phyloP scores from a whole-genome alignment of 1,284 basidiomycete species.

The Melampsora medusae region DNA sequence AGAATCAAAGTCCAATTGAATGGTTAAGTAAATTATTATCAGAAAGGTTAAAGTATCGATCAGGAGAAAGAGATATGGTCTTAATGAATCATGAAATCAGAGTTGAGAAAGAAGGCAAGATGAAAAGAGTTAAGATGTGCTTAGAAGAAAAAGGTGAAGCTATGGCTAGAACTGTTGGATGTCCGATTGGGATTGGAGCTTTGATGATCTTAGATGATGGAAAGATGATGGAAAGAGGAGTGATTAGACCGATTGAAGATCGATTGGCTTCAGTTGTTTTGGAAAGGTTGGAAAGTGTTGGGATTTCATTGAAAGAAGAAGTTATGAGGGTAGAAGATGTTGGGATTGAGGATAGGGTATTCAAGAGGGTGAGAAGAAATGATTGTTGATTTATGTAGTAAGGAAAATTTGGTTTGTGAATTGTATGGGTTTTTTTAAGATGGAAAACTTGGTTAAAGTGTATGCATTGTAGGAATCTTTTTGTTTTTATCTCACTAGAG shows the following conservation, averaged over 20 bases:
- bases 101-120: conserved; percentile 63
- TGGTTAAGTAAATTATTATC: conserved; percentile 73
- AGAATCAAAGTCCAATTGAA: conserved; percentile 67
- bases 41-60: conserved; percentile 69
- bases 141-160: conserved; percentile 62
- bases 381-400: neutral
- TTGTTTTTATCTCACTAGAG: neutral
- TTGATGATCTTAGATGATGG: conserved; percentile 69
- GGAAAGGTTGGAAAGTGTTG: neutral
- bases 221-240: conserved; percentile 65
- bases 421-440: too few relatives aligned
- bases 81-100: conserved; percentile 78
- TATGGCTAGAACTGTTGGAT: conserved; percentile 84
- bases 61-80: conserved; percentile 78
- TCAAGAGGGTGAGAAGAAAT: neutral
- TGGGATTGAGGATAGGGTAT: neutral
- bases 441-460: too few relatives aligned
- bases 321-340: neutral
- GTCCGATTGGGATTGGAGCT: conserved; percentile 77
- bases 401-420: neutral
- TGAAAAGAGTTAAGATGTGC: conserved; percentile 64
- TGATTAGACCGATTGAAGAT: conserved; percentile 10
- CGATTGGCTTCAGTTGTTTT: neutral
- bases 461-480: too few relatives aligned
- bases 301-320: neutral